A percentile compares a stretch with the other conserved stretches of the same genome.
phyloP scores from a whole-genome alignment of 2,329 filamentous ascomycete genomes.

The Botrytis hyacinthi region DNA sequence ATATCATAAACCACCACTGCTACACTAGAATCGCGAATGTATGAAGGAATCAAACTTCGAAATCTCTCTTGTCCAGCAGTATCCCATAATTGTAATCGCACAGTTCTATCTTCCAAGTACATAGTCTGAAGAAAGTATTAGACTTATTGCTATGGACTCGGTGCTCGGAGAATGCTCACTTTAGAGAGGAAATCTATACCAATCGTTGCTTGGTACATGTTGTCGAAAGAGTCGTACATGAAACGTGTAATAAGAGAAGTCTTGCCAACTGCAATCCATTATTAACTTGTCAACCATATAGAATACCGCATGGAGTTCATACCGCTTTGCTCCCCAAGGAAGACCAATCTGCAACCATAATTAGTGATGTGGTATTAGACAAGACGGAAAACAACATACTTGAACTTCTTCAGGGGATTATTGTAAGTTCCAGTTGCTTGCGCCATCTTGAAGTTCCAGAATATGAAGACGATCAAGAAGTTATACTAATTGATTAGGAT shows the following conservation, averaged over 20 bases:
- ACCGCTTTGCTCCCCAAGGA: constrained; percentile 98
- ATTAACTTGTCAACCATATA: constrained; percentile 24
- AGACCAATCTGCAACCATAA: constrained; percentile 69
- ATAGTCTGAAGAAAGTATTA: constrained; percentile 66
- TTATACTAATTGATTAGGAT: constrained; percentile 20
- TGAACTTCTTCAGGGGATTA: constrained; percentile 99
- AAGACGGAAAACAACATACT: constrained; percentile 55
- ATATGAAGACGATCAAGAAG: not conserved
- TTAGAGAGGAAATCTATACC: constrained; percentile 99
- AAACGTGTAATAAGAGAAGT: constrained; percentile 98
- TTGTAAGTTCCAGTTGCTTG: constrained; percentile 86
- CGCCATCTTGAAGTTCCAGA: constrained; percentile 62
- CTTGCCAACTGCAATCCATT: constrained; percentile 75
- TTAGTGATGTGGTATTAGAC: constrained; percentile 26
- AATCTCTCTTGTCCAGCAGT: constrained; percentile 97
- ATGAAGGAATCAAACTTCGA: constrained; percentile 93
- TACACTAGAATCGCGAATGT: constrained; percentile 96
- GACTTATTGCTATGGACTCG: constrained; percentile 19
- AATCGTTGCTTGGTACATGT: constrained; percentile 99
- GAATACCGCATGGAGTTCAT: constrained; percentile 44
- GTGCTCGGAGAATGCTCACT: constrained; percentile 50
- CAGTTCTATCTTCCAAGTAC: constrained; percentile 98
- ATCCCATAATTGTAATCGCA: constrained; percentile 96
- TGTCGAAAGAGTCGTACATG: constrained; percentile 99
- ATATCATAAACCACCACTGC: constrained; percentile 99